A percentile compares a stretch with the other conserved stretches of the same genome.
Evolutionary conservation across 106 monocot species (phyloP).

Genomic region (Dioscorea zingiberensis): DNA sequence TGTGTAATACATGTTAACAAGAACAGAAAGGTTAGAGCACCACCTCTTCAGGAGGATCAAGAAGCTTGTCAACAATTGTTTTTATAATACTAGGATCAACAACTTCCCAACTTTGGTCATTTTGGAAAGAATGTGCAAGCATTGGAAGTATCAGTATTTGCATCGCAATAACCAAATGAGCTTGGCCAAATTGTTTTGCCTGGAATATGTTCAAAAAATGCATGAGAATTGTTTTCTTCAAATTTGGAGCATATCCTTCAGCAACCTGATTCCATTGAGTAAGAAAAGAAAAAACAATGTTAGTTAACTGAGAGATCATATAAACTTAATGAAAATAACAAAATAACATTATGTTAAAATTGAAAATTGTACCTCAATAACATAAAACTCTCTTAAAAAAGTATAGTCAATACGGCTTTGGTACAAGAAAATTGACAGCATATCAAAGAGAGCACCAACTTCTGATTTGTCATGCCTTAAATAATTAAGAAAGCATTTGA

Average conservation of each 20-base stretch:
- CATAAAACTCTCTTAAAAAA: conserved; percentile 89
- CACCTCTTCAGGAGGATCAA: conserved; percentile 99
- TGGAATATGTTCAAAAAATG: conserved; percentile 89
- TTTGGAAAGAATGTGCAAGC: conserved; percentile 92
- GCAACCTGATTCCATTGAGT: conserved; percentile 76
- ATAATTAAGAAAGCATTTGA: conserved; percentile 97
- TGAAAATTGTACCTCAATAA: conserved; percentile 85
- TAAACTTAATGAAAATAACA: neutral
- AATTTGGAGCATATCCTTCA: conserved; percentile 86
- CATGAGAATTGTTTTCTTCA: conserved; percentile 84
- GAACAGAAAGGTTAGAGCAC: neutral
- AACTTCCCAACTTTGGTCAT: conserved; percentile 92
- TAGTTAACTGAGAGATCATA: neutral
- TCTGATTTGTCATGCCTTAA: conserved; percentile 79
- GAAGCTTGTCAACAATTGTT: conserved; percentile 96
- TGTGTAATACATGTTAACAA: neutral
- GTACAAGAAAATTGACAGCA: conserved; percentile 88
- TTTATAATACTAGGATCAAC: conserved; percentile 83
- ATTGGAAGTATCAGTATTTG: conserved; percentile 97
- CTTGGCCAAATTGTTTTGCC: conserved; percentile 80
- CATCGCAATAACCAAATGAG: conserved; percentile 95
- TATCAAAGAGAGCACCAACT: conserved; percentile 93
- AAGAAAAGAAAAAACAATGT: neutral
- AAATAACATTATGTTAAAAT: conserved; percentile 57
- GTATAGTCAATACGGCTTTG: conserved; percentile 94